These are phyloP conservation scores for Aspergillus piperis DNA, from an alignment of 2,329 filamentous ascomycete species.

Conservation along the genomic window DNA sequence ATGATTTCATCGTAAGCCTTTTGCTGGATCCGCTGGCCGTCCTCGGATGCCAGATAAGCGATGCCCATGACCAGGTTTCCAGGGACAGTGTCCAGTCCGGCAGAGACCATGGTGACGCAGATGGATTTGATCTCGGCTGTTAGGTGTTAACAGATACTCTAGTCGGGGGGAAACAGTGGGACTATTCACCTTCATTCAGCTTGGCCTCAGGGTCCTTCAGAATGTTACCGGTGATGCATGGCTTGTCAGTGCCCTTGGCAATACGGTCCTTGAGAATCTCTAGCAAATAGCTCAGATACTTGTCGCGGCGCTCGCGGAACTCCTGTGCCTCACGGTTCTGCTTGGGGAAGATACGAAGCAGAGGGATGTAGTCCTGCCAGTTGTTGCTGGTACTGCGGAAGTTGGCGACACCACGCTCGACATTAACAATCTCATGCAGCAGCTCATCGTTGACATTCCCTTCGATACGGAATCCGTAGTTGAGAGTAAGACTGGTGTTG, in stretches of 20 bases:
- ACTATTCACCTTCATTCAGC: slow-evolving; percentile 60
- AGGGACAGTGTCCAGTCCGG: slow-evolving; percentile 78
- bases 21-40: slow-evolving; percentile 70
- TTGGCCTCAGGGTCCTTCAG: slow-evolving; percentile 70
- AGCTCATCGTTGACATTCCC: slow-evolving; percentile 68
- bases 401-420: slow-evolving; percentile 74
- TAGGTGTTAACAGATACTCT: slow-evolving; percentile 10
- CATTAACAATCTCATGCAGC: slow-evolving; percentile 71
- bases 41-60: slow-evolving; percentile 68
- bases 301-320: slow-evolving; percentile 68
- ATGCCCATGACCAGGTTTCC: slow-evolving; percentile 79
- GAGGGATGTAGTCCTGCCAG: slow-evolving; percentile 80
- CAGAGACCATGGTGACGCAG: slow-evolving; percentile 78
- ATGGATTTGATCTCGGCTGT: slow-evolving; percentile 76
- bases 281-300: slow-evolving; percentile 63
- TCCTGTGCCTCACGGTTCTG: slow-evolving; percentile 64
- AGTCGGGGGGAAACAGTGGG: not conserved
- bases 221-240: slow-evolving; percentile 70
- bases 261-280: slow-evolving; percentile 63
- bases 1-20: slow-evolving; percentile 70
- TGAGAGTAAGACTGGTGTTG: slow-evolving; percentile 75
- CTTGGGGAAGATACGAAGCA: slow-evolving; percentile 66
- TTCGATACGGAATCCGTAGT: slow-evolving; percentile 75
- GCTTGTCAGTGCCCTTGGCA: slow-evolving; percentile 63
- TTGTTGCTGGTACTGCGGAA: slow-evolving; percentile 80